phyloP scores from a whole-genome alignment of 306 rosid genomes.

The Prunus mongolica region DNA sequence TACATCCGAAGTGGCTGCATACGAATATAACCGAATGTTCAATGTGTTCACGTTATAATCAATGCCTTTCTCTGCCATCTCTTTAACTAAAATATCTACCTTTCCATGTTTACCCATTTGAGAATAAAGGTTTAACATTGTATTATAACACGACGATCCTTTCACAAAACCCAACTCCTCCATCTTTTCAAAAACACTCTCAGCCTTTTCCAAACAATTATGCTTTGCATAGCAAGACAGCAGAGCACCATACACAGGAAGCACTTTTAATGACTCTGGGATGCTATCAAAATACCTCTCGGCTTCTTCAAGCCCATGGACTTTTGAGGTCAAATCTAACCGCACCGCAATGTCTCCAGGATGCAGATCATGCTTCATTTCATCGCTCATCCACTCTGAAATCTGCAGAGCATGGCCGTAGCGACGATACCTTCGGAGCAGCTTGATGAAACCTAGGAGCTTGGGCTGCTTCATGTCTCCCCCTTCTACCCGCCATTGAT shows the following conservation, averaged over 20 bases:
- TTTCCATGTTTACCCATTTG: constrained; percentile 42
- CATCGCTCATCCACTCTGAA: background rate
- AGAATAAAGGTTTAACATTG: constrained; percentile 52
- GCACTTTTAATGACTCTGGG: constrained; percentile 25
- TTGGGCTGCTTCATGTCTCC: constrained; percentile 18
- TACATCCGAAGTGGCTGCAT: background rate
- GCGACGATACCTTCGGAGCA: constrained; percentile 46
- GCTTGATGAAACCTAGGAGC: constrained; percentile 25
- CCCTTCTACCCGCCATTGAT: constrained; percentile 24
- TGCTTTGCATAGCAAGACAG: constrained; percentile 45
- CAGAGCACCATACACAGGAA: constrained; percentile 44
- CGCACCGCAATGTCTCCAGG: background rate
- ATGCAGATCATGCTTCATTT: background rate
- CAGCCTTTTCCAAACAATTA: constrained; percentile 52
- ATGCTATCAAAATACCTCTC: constrained; percentile 47
- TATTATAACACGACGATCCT: constrained; percentile 29
- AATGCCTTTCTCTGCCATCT: background rate
- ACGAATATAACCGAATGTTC: background rate
- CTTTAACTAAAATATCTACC: constrained; percentile 22
- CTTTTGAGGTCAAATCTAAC: constrained; percentile 44
- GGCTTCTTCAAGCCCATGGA: constrained; percentile 50
- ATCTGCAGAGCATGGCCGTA: constrained; percentile 67
- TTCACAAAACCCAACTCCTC: constrained; percentile 24
- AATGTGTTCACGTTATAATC: background rate
- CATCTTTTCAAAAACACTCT: constrained; percentile 49